These are phyloP conservation scores for Trichophyton mentagrophytes DNA, from an alignment of 2,329 filamentous ascomycete genomes.

Conservation along the genomic window DNA sequence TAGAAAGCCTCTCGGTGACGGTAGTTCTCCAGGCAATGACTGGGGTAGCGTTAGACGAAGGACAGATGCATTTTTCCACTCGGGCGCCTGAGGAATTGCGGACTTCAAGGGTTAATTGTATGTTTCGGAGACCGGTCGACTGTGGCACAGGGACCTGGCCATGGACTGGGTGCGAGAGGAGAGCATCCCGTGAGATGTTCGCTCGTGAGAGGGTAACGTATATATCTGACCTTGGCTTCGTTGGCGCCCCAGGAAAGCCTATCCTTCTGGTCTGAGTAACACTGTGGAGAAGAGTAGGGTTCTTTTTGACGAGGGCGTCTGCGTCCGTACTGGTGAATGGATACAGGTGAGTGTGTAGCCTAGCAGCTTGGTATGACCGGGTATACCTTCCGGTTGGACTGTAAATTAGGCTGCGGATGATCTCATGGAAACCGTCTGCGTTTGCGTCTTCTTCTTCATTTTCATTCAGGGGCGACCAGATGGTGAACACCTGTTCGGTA, in stretches of 20 bases:
- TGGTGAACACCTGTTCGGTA: constrained; percentile 59
- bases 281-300: constrained; percentile 73
- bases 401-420: constrained; percentile 61
- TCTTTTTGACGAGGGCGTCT: constrained; percentile 68
- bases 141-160: constrained; percentile 65
- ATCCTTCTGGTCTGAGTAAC: constrained; percentile 75
- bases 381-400: constrained; percentile 63
- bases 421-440: constrained; percentile 56
- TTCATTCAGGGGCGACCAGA: constrained; percentile 56
- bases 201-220: constrained; percentile 78
- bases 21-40: constrained; percentile 82
- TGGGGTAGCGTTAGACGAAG: constrained; percentile 66
- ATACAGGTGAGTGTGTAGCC: constrained; percentile 65
- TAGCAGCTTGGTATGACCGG: constrained; percentile 58
- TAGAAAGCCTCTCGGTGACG: constrained; percentile 62
- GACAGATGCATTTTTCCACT: constrained; percentile 76
- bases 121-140: constrained; percentile 52
- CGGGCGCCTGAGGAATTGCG: constrained; percentile 64
- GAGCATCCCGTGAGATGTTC: constrained; percentile 55
- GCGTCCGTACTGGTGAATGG: constrained; percentile 67
- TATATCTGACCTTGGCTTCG: constrained; percentile 80
- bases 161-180: constrained; percentile 57
- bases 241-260: constrained; percentile 85
- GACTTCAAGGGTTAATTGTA: constrained; percentile 84
- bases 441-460: constrained; percentile 46